A percentile compares a stretch with the other conserved stretches of the same genome.
Evolutionary conservation across 2,329 filamentous ascomycete genomes (phyloP).

Genomic region (Trichoderma aggressivum): DNA sequence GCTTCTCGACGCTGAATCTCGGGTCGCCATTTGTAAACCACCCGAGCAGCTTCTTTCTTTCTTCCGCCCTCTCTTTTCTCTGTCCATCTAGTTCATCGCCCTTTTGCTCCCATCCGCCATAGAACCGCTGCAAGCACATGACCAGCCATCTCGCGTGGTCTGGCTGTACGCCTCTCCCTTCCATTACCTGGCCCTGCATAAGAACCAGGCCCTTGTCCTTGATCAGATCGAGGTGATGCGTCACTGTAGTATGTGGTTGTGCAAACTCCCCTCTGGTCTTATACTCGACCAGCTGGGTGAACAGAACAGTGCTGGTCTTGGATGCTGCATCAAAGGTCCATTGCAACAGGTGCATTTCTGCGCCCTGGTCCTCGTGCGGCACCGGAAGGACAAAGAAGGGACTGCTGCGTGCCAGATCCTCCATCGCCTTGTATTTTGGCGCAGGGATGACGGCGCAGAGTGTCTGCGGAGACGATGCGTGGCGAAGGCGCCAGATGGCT

Average conservation of each 20-base stretch:
- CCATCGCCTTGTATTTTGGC: constrained; percentile 70
- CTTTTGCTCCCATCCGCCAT: constrained; percentile 61
- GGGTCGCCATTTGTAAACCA: constrained; percentile 78
- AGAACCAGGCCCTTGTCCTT: constrained; percentile 74
- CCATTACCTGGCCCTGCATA: constrained; percentile 77
- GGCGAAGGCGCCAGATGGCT: constrained; percentile 83
- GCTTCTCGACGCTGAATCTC: constrained; percentile 75
- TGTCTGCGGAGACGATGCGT: constrained; percentile 67
- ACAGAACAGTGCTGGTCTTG: constrained; percentile 72
- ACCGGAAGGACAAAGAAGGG: constrained; percentile 92
- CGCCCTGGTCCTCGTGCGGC: constrained; percentile 63
- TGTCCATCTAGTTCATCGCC: constrained; percentile 34
- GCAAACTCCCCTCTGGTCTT: constrained; percentile 88
- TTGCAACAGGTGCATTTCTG: constrained; percentile 94
- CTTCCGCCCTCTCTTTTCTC: constrained; percentile 55
- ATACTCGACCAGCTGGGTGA: constrained; percentile 91
- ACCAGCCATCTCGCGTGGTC: constrained; percentile 86
- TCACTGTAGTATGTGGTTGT: constrained; percentile 88
- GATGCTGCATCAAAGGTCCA: constrained; percentile 79
- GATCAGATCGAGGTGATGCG: constrained; percentile 81
- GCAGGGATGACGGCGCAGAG: constrained; percentile 82
- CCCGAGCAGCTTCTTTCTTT: constrained; percentile 69
- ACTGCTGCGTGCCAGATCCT: constrained; percentile 65
- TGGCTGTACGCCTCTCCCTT: constrained; percentile 70
- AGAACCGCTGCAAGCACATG: constrained; percentile 93